Base-by-base conservation (phyloP, 2,329 filamentous ascomycete species). In the Aspergillus pseudotamarii region DNA sequence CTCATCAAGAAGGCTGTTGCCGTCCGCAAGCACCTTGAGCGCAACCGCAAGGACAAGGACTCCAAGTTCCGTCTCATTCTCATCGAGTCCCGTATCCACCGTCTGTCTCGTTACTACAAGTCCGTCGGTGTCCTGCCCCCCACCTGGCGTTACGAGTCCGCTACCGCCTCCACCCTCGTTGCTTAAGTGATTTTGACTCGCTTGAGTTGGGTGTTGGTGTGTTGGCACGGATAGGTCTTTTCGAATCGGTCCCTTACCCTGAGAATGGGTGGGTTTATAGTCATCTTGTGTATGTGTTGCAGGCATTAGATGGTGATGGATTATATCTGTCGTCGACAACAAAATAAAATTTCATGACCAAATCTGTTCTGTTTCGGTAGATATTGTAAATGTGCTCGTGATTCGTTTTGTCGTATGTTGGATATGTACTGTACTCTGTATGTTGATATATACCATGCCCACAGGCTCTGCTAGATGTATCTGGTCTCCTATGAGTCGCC, bases 61-160 rank as follows among this genome's bases (percentile, higher is more conserved):
- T 92, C 91, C 88, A 99, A 99, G 89, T 99, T 99, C 92, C 94
- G 95, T 81, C 92, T 99, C 73, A 99, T 99, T 94, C 91, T 99
- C 77, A 96, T 99, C 85, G 95, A 99, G 89, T 98, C 95, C 82
- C 93, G 96, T 85, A 98, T 99, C 85, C 95, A 99, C 91, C 94
- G 95, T 87, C 91, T 99, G 75, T 95, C 93, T 81, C 91, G 95
- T 76, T 98, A 98, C 91, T 99, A 98, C 92, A 98, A 97, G 92
- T 94, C 93, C 82, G 94, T 90, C 77, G 87, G 88, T 84, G 88
- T 85, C 73, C 86, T 90, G 65, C 87, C 94, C 78, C 94, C 94
- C 75, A 98, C 92, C 86, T 98, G 94, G 94, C 94, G 92, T 87
- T 98, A 98, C 89, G 94, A 98, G 91, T 92, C 88, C 82, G 93